Evolutionary conservation across 176 grass and related monocot genomes (phyloP).

Genomic region (Aegilops sharonensis): DNA sequence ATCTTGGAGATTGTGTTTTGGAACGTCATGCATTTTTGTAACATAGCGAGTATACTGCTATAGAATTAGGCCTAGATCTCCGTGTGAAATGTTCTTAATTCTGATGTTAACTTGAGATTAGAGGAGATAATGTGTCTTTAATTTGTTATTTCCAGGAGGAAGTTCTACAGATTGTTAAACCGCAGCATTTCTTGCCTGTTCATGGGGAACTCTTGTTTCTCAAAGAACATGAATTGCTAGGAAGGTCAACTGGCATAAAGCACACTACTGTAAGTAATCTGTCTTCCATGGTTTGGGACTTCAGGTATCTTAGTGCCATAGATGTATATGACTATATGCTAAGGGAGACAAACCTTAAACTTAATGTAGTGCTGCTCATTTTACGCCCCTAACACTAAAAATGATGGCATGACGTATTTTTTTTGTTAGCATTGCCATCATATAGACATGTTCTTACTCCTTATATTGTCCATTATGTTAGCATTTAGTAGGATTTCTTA

Average conservation of each 20-base stretch:
- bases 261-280: conserved; percentile 89
- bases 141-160: conserved; percentile 79
- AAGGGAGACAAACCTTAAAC: neutral
- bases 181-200: conserved; percentile 97
- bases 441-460: neutral
- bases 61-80: neutral
- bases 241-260: conserved; percentile 87
- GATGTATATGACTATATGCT: neutral
- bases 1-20: neutral
- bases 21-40: neutral
- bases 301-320: neutral
- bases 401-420: neutral
- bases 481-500: conserved; percentile 27
- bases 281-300: conserved; percentile 1
- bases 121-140: neutral
- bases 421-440: conserved; percentile 29
- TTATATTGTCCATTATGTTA: neutral
- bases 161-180: conserved; percentile 97
- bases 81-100: conserved; percentile 27
- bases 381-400: conserved; percentile 9
- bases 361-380: neutral
- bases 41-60: conserved; percentile 2
- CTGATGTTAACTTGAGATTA: conserved; percentile 9
- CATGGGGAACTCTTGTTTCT: conserved; percentile 97
- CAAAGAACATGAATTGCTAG: conserved; percentile 97